phyloP scores from a whole-genome alignment of 164 flowering plant genomes.

The Houttuynia cordata region DNA sequence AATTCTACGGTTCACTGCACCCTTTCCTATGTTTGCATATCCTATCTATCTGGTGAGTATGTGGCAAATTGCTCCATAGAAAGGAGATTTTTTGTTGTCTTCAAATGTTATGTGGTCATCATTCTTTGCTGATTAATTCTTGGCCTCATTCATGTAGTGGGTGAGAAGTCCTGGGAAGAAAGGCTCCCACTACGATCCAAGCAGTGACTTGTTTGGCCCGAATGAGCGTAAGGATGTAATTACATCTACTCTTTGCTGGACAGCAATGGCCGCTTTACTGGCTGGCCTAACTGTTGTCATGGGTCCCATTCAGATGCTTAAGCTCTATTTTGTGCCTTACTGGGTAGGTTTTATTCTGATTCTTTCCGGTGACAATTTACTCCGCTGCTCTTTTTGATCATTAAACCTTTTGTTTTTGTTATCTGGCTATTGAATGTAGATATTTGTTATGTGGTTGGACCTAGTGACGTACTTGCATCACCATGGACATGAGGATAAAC shows the following conservation, averaged over 20 bases:
- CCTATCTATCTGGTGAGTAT: constrained; percentile 60
- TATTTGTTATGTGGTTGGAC: constrained; percentile 50
- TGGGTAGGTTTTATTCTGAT: constrained; percentile 31
- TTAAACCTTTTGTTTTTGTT: background rate
- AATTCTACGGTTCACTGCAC: constrained; percentile 36
- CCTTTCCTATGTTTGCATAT: constrained; percentile 64
- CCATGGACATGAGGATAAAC: constrained; percentile 44
- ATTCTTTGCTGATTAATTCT: background rate
- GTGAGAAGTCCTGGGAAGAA: constrained; percentile 78
- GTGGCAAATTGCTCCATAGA: background rate
- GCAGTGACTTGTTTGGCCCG: constrained; percentile 62
- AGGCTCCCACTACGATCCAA: constrained; percentile 87
- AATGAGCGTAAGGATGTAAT: constrained; percentile 61
- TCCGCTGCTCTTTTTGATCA: background rate
- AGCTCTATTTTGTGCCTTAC: constrained; percentile 76
- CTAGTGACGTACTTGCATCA: constrained; percentile 54
- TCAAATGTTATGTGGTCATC: background rate
- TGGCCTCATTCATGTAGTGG: constrained; percentile 34
- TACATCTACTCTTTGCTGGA: constrained; percentile 73
- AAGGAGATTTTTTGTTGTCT: background rate
- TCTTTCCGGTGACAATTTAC: background rate
- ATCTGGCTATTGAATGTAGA: constrained; percentile 13
- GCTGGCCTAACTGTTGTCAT: constrained; percentile 36
- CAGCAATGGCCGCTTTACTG: constrained; percentile 63
- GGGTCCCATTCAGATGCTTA: constrained; percentile 67